Evolutionary conservation across 345 rosid species (phyloP).

Genomic region (Anacardium occidentale): DNA sequence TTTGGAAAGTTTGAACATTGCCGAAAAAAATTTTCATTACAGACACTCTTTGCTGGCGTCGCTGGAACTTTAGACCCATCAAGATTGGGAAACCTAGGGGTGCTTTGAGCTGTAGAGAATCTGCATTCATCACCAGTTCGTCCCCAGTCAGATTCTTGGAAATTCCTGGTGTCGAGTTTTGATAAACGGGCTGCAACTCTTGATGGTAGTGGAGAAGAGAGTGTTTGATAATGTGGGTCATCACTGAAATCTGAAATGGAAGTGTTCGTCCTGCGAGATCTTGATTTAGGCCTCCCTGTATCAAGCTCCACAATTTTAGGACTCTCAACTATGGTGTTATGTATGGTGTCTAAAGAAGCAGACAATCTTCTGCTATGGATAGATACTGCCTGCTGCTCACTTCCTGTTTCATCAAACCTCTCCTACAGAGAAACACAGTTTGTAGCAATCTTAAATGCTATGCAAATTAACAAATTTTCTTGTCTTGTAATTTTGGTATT

Average conservation of each 20-base stretch:
- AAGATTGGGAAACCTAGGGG: conserved; percentile 53
- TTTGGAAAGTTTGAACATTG: conserved; percentile 53
- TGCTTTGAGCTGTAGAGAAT: conserved; percentile 69
- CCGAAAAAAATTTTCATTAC: conserved; percentile 52
- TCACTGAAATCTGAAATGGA: conserved; percentile 48
- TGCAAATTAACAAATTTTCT: conserved; percentile 4
- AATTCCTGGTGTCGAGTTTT: conserved; percentile 30
- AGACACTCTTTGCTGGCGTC: conserved; percentile 68
- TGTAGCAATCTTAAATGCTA: conserved; percentile 4
- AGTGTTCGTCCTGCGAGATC: conserved; percentile 57
- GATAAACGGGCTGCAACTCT: conserved; percentile 32
- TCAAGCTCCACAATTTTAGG: conserved; percentile 93
- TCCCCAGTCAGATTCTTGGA: conserved; percentile 50
- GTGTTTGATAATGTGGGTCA: conserved; percentile 35
- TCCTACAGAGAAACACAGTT: conserved; percentile 37
- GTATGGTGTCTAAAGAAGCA: conserved; percentile 44
- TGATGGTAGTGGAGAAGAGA: conserved; percentile 42
- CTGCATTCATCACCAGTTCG: conserved; percentile 58
- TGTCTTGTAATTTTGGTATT: background rate
- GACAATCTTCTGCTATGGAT: conserved; percentile 73
- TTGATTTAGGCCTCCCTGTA: conserved; percentile 67
- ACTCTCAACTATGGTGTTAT: conserved; percentile 46
- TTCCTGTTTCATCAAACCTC: conserved; percentile 66
- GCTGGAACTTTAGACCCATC: conserved; percentile 34
- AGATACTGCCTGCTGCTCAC: conserved; percentile 47